Evolutionary conservation across 83 land plant species (phyloP).

Genomic region (Thuja plicata): DNA sequence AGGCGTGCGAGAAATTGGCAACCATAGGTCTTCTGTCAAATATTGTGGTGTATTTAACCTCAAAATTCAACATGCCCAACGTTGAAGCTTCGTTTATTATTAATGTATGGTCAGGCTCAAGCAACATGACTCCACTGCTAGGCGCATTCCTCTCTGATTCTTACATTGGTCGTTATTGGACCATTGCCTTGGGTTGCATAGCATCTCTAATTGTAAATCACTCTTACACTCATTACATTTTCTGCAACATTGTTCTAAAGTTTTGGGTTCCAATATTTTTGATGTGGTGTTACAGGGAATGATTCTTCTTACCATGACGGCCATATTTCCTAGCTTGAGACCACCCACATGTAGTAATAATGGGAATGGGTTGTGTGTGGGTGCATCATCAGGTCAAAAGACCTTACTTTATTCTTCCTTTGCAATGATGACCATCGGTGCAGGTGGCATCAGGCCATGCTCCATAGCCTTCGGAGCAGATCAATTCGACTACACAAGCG

Average conservation of each 20-base stretch:
- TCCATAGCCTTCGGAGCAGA: constrained; percentile 63
- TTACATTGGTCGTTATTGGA: constrained; percentile 50
- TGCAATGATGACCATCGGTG: constrained; percentile 33
- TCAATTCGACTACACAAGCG: constrained; percentile 58
- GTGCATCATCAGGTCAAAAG: constrained; percentile 30
- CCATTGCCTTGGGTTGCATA: constrained; percentile 56
- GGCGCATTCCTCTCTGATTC: constrained; percentile 77
- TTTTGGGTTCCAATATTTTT: not conserved
- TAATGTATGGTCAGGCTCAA: constrained; percentile 44
- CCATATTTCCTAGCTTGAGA: constrained; percentile 34
- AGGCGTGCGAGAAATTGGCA: constrained; percentile 59
- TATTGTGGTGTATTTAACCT: constrained; percentile 44
- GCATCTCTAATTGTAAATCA: constrained; percentile 40
- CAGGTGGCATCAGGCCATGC: constrained; percentile 64
- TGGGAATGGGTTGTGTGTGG: constrained; percentile 11
- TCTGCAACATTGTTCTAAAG: not conserved
- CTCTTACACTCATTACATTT: not conserved
- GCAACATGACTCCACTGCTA: constrained; percentile 54
- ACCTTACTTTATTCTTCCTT: constrained; percentile 31
- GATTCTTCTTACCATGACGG: constrained; percentile 36
- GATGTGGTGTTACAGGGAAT: constrained; percentile 36
- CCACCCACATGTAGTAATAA: constrained; percentile 29
- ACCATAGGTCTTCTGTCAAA: constrained; percentile 41
- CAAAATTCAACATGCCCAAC: constrained; percentile 44
- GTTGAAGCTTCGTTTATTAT: constrained; percentile 43